Evolutionary conservation across 441 rosid genomes (phyloP).

Genomic region (Cnidoscolus chayamansa): DNA sequence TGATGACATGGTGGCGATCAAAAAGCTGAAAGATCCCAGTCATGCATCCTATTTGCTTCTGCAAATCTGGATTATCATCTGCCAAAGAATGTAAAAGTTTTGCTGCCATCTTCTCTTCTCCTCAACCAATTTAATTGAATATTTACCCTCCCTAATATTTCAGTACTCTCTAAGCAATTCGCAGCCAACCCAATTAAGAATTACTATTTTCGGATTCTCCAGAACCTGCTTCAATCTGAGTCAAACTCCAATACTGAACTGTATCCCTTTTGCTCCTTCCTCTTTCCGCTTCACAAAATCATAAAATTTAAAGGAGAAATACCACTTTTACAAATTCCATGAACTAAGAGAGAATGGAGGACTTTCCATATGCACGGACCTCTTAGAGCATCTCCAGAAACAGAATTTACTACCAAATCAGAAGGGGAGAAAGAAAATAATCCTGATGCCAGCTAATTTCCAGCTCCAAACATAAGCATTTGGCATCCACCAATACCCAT

Average conservation of each 20-base stretch:
- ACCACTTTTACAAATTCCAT: constrained; percentile 24
- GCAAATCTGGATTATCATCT: constrained; percentile 84
- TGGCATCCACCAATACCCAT: constrained; percentile 18
- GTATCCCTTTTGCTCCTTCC: background rate
- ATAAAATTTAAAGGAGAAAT: constrained; percentile 6
- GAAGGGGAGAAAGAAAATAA: background rate
- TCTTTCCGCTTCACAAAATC: background rate
- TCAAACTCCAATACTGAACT: background rate
- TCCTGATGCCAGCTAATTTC: constrained; percentile 33
- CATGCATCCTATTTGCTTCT: constrained; percentile 94
- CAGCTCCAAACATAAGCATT: constrained; percentile 31
- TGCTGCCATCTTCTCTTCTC: constrained; percentile 63
- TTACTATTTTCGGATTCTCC: background rate
- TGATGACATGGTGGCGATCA: constrained; percentile 62
- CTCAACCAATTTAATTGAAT: constrained; percentile 12
- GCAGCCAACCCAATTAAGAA: constrained; percentile 17
- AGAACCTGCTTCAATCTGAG: background rate
- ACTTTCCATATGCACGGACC: constrained; percentile 37
- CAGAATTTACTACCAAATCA: constrained; percentile 26
- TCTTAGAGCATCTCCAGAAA: constrained; percentile 30
- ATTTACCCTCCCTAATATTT: constrained; percentile 6
- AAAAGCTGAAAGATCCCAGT: constrained; percentile 82
- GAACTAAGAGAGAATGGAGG: constrained; percentile 27
- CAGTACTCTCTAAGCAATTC: constrained; percentile 13
- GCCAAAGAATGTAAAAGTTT: constrained; percentile 81